Conservation (phyloP, 306 rosid species). For the Cicer bijugum region DNA sequence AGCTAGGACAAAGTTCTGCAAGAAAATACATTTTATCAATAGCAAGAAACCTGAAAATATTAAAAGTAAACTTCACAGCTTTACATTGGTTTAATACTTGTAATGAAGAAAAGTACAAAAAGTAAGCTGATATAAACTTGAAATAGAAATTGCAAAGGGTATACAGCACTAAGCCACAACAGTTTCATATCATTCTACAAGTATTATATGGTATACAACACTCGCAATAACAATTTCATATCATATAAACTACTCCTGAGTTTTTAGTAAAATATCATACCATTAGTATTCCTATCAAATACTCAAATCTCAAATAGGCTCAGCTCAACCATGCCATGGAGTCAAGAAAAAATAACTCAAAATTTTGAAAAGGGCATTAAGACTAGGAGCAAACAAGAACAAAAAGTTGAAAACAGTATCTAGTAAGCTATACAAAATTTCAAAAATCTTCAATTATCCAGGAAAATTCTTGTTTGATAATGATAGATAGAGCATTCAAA, state of each 20-base stretch:
- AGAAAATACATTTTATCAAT: constrained; percentile 40
- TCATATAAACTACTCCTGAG: background rate
- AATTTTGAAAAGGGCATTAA: background rate
- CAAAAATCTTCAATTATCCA: constrained; percentile 4
- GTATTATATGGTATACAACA: background rate
- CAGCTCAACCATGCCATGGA: background rate
- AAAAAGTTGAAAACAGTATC: constrained; percentile 7
- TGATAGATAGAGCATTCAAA: constrained; percentile 16
- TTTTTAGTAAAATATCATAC: constrained; percentile 5
- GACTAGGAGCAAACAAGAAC: background rate
- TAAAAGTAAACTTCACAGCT: background rate
- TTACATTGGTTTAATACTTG: background rate
- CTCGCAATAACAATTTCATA: no score
- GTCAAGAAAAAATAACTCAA: background rate
- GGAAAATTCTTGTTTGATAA: constrained; percentile 16
- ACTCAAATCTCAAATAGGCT: background rate
- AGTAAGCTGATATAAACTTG: background rate
- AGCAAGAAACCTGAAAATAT: constrained; percentile 31
- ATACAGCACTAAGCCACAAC: no score
- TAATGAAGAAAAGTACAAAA: background rate
- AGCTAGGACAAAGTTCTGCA: constrained; percentile 52
- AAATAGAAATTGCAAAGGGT: background rate
- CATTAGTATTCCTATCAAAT: constrained; percentile 16
- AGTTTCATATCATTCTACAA: background rate
- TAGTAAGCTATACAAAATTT: background rate